Base-by-base conservation (phyloP, 345 rosid species). In the Eucalyptus brandiana region DNA sequence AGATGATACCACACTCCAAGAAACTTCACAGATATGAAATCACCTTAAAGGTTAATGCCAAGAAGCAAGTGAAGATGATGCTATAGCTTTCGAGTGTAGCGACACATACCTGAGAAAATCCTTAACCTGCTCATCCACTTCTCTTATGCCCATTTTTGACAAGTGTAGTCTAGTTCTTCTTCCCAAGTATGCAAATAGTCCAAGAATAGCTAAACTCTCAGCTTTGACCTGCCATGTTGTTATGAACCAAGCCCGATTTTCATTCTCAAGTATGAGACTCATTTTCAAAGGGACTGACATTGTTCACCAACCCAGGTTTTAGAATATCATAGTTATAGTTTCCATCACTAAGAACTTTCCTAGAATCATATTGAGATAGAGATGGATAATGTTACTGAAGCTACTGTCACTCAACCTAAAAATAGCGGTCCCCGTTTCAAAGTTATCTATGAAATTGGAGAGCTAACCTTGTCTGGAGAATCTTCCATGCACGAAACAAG, bases 1-100 rank as follows among this genome's bases (percentile, higher is more conserved):
- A 96, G 91, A 94, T 90, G 89, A 92, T 92, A 34, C 96, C 96
- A 60, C 96, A 96, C 91, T 96, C 97, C 96, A 96, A 89, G 91
- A 93, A 95, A 89, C 96, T 96, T 94, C 87, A 56, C 48, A 83
- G 58, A 51, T 56, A 76, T 40, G 85, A 76, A 76, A 76, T 76
- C 85, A 11, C 42, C 24, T 21, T 23, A 9, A 40, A 76, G 47
- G 85, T 23, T 42, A 76, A 76, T 26, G 7, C 85, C 47, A 23
- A 76, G 42, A 76, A 76, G 83, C 83, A 76, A 10, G 85, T 76
- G 15, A 76, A 76, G 42, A 76, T 42, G 16, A 76, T 11, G 45
- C 85, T 76, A 76, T 76, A 76, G 85, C 85, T 76, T 40, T 76
- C 3, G 0, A 62, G 81, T 89, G 56, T 47, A 42, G 85, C 47